Evolutionary conservation across 2,329 filamentous ascomycete genomes (phyloP).

Genomic region (Stachybotrys chartarum): DNA sequence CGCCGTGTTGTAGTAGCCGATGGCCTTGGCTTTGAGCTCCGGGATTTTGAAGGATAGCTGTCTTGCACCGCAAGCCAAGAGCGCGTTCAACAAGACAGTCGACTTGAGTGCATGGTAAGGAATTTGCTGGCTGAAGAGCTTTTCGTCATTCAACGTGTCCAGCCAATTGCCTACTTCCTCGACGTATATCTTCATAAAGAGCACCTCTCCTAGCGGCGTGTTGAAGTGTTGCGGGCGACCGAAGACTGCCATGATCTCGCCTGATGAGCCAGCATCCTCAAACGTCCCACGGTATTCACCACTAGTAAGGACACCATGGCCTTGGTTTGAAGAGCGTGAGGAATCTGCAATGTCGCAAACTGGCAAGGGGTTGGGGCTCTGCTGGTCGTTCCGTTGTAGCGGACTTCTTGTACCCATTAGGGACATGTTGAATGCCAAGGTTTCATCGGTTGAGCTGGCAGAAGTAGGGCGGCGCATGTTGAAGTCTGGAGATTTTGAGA

Average conservation of each 20-base stretch:
- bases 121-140: slow-evolving; percentile 80
- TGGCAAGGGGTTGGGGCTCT: neutral
- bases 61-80: slow-evolving; percentile 80
- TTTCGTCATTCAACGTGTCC: slow-evolving; percentile 80
- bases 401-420: neutral
- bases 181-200: slow-evolving; percentile 89
- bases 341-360: neutral
- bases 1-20: slow-evolving; percentile 79
- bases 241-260: neutral
- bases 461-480: neutral
- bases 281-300: too few species aligned
- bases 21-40: slow-evolving; percentile 69
- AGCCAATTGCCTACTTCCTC: slow-evolving; percentile 91
- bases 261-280: neutral
- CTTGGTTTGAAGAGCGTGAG: too few species aligned
- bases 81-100: slow-evolving; percentile 82
- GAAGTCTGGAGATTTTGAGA: neutral
- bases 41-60: slow-evolving; percentile 68
- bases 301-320: too few species aligned
- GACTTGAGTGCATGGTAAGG: slow-evolving; percentile 76
- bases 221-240: neutral
- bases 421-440: neutral
- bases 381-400: neutral
- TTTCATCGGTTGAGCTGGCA: neutral
- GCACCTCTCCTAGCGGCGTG: slow-evolving; percentile 60